Evolutionary conservation across 345 rosid species (phyloP).

Genomic region (Moricandia moricandioides): DNA sequence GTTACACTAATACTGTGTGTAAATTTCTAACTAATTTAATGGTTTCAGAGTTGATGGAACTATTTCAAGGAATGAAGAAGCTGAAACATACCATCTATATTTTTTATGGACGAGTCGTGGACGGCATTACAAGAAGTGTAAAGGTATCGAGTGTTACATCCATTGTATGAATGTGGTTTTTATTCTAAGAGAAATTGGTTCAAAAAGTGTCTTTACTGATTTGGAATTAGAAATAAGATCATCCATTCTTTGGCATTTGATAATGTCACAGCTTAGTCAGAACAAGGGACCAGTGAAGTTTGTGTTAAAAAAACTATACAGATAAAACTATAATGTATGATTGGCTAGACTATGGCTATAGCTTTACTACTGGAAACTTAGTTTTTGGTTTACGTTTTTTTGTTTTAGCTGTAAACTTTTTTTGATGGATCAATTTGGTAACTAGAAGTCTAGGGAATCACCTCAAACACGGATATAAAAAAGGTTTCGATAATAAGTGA

Average conservation of each 20-base stretch:
- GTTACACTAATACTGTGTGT: neutral
- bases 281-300: neutral
- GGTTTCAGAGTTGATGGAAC: constrained; percentile 48
- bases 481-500: neutral
- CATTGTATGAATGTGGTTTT: neutral
- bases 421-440: neutral
- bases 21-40: neutral
- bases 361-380: neutral
- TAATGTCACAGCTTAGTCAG: neutral
- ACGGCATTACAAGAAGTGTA: constrained; percentile 14
- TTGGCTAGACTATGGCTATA: too few species aligned
- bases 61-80: constrained; percentile 51
- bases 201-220: neutral
- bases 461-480: neutral
- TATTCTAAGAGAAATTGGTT: neutral
- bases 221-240: neutral
- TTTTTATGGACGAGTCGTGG: constrained; percentile 12
- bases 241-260: neutral
- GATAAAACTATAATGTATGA: neutral
- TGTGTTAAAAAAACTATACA: neutral
- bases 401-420: neutral
- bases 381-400: neutral
- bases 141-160: constrained; percentile 4
- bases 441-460: neutral
- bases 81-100: constrained; percentile 40